These are phyloP conservation scores for Plasmopara viticola DNA, from an alignment of 352 stramenopile species.

Conservation along the genomic window DNA sequence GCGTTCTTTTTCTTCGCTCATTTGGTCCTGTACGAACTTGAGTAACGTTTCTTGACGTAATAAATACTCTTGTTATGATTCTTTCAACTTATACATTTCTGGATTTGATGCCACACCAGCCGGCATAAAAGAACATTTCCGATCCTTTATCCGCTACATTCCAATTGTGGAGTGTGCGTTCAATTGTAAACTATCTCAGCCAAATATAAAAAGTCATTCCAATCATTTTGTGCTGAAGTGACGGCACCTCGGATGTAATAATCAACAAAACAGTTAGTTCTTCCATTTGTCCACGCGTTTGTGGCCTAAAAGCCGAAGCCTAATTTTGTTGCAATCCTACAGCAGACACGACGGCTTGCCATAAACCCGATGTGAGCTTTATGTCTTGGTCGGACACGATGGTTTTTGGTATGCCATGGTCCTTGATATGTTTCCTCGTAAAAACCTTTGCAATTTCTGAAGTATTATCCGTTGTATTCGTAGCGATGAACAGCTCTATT, in stretches of 20 bases:
- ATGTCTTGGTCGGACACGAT: background rate
- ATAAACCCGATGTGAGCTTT: background rate
- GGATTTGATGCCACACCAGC: background rate
- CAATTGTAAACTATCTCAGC: constrained; percentile 17
- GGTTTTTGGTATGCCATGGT: background rate
- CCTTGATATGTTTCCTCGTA: constrained; percentile 1
- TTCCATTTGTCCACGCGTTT: constrained; percentile 4
- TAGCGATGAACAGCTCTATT: background rate
- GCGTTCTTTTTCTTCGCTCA: constrained; percentile 6
- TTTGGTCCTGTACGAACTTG: constrained; percentile 4
- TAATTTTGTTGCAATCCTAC: background rate
- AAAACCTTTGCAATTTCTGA: background rate
- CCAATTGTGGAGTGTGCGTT: constrained; percentile 6
- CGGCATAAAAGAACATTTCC: constrained; percentile 3
- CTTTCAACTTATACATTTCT: background rate
- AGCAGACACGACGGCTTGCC: background rate
- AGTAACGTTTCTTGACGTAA: background rate
- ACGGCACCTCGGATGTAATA: constrained; percentile 9
- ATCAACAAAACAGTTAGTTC: constrained; percentile 10
- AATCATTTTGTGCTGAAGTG: background rate
- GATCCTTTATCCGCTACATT: constrained; percentile 6
- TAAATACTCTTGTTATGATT: background rate
- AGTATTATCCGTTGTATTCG: background rate
- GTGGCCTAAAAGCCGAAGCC: background rate
- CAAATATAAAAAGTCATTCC: constrained; percentile 17